A percentile compares a stretch with the other conserved stretches of the same genome.
Conservation (phyloP, 371 early-diverging fungal species). For the Rhizopus sp. region DNA sequence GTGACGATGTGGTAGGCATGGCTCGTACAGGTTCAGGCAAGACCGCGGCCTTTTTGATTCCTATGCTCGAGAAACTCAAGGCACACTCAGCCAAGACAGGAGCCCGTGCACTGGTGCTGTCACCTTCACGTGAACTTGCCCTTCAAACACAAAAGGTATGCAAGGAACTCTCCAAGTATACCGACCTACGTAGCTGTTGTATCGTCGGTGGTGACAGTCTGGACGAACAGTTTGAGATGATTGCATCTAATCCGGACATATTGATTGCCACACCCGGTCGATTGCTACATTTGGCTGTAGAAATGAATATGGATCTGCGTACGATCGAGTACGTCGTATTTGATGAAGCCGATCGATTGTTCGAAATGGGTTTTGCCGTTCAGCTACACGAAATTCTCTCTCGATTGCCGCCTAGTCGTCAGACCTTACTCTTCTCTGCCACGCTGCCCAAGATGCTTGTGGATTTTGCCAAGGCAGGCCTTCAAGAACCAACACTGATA, state of each 20-base stretch:
- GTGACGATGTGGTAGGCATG: slow-evolving; percentile 96
- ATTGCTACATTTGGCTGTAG: slow-evolving; percentile 92
- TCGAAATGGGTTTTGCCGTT: slow-evolving; percentile 98
- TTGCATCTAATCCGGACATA: slow-evolving; percentile 95
- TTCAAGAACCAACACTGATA: slow-evolving; percentile 90
- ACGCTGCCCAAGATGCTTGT: slow-evolving; percentile 91
- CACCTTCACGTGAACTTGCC: slow-evolving; percentile 96
- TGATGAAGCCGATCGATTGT: slow-evolving; percentile 98
- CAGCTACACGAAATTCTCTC: slow-evolving; percentile 91
- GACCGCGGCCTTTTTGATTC: slow-evolving; percentile 97
- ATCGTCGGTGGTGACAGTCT: slow-evolving; percentile 97
- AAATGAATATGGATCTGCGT: slow-evolving; percentile 87
- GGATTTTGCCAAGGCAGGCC: slow-evolving; percentile 95
- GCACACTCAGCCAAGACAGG: slow-evolving; percentile 89
- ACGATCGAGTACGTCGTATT: slow-evolving; percentile 96
- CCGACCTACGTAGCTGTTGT: slow-evolving; percentile 86
- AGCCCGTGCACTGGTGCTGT: slow-evolving; percentile 83
- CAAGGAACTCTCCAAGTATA: slow-evolving; percentile 86
- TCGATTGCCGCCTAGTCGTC: slow-evolving; percentile 81
- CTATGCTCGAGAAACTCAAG: slow-evolving; percentile 89
- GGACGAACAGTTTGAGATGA: slow-evolving; percentile 89
- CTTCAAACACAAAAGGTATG: slow-evolving; percentile 94
- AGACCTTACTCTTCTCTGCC: slow-evolving; percentile 94
- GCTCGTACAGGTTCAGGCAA: slow-evolving; percentile 99
- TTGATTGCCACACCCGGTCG: slow-evolving; percentile 99